These are phyloP conservation scores for Antitrichia curtipendula DNA, from an alignment of 225 moss, liverwort and hornwort genomes.

Conservation along the genomic window DNA sequence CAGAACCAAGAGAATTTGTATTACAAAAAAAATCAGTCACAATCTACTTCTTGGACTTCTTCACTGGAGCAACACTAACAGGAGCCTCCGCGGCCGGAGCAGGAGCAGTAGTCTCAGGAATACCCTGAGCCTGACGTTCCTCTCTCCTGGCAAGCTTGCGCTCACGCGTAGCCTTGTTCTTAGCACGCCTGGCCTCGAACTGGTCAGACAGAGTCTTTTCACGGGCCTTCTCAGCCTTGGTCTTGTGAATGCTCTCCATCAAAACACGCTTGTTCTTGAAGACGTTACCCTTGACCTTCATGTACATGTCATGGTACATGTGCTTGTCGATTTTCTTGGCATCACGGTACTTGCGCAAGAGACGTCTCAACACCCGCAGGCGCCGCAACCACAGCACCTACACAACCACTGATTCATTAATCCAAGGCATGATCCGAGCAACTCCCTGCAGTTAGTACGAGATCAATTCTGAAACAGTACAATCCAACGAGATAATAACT, in stretches of 20 bases:
- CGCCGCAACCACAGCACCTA: constrained; percentile 42
- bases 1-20: neutral
- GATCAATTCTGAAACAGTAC: neutral
- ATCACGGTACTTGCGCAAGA: constrained; percentile 37
- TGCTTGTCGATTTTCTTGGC: constrained; percentile 94
- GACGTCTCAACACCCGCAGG: constrained; percentile 32
- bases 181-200: constrained; percentile 83
- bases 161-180: constrained; percentile 85
- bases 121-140: constrained; percentile 75
- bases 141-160: constrained; percentile 83
- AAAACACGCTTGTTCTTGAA: constrained; percentile 90
- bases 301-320: constrained; percentile 94
- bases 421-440: neutral
- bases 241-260: constrained; percentile 89
- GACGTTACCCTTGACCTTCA: constrained; percentile 92
- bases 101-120: constrained; percentile 19
- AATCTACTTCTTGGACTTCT: constrained; percentile 40
- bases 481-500: neutral
- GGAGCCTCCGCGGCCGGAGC: neutral
- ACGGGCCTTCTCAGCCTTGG: constrained; percentile 86
- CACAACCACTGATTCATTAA: neutral
- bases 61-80: neutral
- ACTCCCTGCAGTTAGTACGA: neutral
- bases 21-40: neutral
- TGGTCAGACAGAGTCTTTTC: constrained; percentile 86